A percentile compares a stretch with the other conserved stretches of the same genome.
These are phyloP conservation scores for Pseudogymnoascus sp. DNA, from an alignment of 2,329 filamentous ascomycete genomes.

Conservation along the genomic window DNA sequence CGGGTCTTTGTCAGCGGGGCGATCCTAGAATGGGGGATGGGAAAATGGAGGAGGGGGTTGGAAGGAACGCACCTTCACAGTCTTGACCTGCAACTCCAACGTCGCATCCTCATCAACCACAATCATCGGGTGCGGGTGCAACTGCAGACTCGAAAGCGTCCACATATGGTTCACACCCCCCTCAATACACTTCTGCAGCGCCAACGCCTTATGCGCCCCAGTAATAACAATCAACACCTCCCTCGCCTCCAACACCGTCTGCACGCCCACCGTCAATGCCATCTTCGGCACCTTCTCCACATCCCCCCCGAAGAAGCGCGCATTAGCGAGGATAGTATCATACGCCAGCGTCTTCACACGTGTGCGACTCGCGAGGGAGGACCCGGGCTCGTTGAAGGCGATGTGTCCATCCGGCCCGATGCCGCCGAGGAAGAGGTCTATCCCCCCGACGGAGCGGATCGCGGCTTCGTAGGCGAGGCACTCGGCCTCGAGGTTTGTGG, in stretches of 20 bases:
- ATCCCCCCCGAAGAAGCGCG: constrained; percentile 72
- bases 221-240: constrained; percentile 72
- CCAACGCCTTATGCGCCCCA: constrained; percentile 71
- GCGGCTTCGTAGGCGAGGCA: constrained; percentile 72
- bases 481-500: constrained; percentile 63
- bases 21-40: background rate
- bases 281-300: constrained; percentile 66
- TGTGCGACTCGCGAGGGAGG: constrained; percentile 66
- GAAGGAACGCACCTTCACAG: constrained; percentile 44
- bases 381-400: constrained; percentile 84
- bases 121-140: constrained; percentile 73
- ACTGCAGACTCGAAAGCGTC: constrained; percentile 72
- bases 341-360: constrained; percentile 81
- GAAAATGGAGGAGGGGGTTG: background rate
- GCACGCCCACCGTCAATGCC: constrained; percentile 76
- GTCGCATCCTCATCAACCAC: constrained; percentile 77
- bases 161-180: constrained; percentile 84
- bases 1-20: background rate
- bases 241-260: constrained; percentile 70
- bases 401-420: constrained; percentile 84
- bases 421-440: constrained; percentile 63
- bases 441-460: constrained; percentile 58
- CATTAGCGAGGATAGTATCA: constrained; percentile 79
- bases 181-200: constrained; percentile 72
- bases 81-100: constrained; percentile 64